phyloP scores from a whole-genome alignment of 1,284 basidiomycete genomes.

The Pascua guehoae region DNA sequence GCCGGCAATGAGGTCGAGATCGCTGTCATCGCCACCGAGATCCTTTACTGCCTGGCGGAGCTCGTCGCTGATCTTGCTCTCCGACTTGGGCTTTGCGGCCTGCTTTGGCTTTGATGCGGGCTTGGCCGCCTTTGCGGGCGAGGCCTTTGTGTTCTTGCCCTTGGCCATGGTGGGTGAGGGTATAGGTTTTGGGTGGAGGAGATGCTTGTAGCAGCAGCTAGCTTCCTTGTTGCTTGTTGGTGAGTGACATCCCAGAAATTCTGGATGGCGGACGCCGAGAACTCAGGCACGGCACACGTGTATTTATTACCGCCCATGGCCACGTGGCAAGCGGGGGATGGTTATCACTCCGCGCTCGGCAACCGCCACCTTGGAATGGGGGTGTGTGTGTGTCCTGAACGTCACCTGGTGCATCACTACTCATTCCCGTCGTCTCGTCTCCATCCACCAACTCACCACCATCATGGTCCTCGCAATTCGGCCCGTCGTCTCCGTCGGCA shows the following conservation, averaged over 20 bases:
- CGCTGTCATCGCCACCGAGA: slow-evolving; percentile 57
- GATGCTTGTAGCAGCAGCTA: no score
- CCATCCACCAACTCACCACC: background rate
- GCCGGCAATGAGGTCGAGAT: slow-evolving; percentile 54
- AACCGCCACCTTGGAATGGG: background rate
- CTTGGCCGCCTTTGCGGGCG: background rate
- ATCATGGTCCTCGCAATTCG: slow-evolving; percentile 36
- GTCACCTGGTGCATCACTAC: background rate
- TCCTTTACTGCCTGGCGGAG: slow-evolving; percentile 51
- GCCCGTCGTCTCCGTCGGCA: slow-evolving; percentile 48
- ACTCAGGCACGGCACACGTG: background rate
- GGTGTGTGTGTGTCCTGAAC: background rate
- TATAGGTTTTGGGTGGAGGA: slow-evolving; percentile 4
- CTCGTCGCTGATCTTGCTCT: slow-evolving; percentile 25
- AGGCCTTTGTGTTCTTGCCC: slow-evolving; percentile 10
- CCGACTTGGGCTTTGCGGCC: background rate
- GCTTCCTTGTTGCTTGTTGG: background rate
- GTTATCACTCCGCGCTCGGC: slow-evolving; percentile 1
- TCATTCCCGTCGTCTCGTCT: background rate
- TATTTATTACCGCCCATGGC: background rate
- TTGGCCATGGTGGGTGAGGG: slow-evolving; percentile 10
- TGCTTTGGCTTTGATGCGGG: background rate
- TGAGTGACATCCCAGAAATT: background rate
- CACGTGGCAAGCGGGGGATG: background rate
- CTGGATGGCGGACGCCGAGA: background rate